Evolutionary conservation across 805 yeast species (phyloP).

Genomic region (Wickerhamomyces rabaulensis): DNA sequence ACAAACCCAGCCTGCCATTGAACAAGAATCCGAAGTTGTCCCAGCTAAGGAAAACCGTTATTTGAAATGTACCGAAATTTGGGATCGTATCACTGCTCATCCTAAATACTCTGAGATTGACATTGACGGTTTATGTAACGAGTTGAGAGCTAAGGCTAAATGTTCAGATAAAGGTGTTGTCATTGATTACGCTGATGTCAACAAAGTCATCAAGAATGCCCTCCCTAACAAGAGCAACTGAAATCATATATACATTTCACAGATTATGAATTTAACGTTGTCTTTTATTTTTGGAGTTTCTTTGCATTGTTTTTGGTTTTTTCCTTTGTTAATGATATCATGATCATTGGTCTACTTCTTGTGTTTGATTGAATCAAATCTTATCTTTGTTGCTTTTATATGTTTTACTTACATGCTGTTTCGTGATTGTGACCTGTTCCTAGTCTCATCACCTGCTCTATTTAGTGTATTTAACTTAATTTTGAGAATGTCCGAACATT

Average conservation of each 20-base stretch:
- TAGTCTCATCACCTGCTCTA: not conserved
- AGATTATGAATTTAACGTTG: not conserved
- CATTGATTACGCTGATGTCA: slow-evolving; percentile 74
- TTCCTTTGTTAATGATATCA: not conserved
- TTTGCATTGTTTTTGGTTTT: not conserved
- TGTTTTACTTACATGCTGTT: not conserved
- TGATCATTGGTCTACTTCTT: not conserved
- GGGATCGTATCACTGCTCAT: slow-evolving; percentile 95
- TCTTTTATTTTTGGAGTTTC: not conserved
- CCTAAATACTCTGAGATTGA: slow-evolving; percentile 92
- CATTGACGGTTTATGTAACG: slow-evolving; percentile 88
- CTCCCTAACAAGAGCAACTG: slow-evolving; percentile 1
- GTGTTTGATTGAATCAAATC: not conserved
- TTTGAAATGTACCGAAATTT: slow-evolving; percentile 82
- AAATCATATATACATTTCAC: not conserved
- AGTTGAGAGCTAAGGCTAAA: slow-evolving; percentile 87
- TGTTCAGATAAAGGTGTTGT: slow-evolving; percentile 94
- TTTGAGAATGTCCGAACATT: slow-evolving; percentile 8
- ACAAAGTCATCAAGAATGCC: slow-evolving; percentile 35
- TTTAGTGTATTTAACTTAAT: not conserved
- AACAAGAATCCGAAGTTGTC: slow-evolving; percentile 41
- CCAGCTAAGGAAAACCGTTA: slow-evolving; percentile 61
- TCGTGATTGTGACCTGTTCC: not conserved
- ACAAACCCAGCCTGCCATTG: slow-evolving; percentile 2
- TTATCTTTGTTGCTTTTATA: not conserved